Base-by-base conservation (phyloP, 257 asterid genomes). In the Datura wrightii region DNA sequence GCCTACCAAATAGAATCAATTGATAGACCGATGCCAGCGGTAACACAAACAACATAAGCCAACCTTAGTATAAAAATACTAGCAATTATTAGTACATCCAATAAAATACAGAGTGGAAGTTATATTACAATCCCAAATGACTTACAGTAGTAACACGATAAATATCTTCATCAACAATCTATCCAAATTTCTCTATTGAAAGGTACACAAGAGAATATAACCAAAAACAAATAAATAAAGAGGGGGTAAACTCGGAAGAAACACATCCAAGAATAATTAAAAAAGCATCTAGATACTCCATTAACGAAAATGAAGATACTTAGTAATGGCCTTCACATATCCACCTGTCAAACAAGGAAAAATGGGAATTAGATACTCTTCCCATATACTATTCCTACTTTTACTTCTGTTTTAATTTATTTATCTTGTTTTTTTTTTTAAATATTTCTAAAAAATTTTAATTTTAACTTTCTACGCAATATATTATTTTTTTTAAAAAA, bases 211-310 rank as follows among this genome's bases (percentile, higher is more conserved):
- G 9, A 52, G 72, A 52, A 36, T 50, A 14, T 7, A 52, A 52
- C 62, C 24, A 31, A 52, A 78, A 78, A 56, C 19, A 36, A 63
- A 31, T 7, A 31, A 13, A 63, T 4, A 58, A 0, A 6, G 41
- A 31, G 44, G 42, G 42, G n/a, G 4, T 34, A 63, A 31, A 63
- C 44, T 24, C 2, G 14, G 70, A 62, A 62, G n/a, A 63, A 36
- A 65, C 46, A 34, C 46, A 65, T 36, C 62, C 62, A 76, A 76
- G 46, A 76, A 50, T 50, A 50, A 76, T 24, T 1, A 15, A 52
- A 52, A 53, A 5, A 10, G 63, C 3, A 78, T 15, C 63, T 78
- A 78, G 63, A 52, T 52, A 52, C 48, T 78, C 48, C 82, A 78
- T 52, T 14, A 78, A 48, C 44, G 81, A 5, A 48, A 6, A 19